Evolutionary conservation across 2,329 filamentous ascomycete species (phyloP).

Genomic region (Aspergillus sp.): DNA sequence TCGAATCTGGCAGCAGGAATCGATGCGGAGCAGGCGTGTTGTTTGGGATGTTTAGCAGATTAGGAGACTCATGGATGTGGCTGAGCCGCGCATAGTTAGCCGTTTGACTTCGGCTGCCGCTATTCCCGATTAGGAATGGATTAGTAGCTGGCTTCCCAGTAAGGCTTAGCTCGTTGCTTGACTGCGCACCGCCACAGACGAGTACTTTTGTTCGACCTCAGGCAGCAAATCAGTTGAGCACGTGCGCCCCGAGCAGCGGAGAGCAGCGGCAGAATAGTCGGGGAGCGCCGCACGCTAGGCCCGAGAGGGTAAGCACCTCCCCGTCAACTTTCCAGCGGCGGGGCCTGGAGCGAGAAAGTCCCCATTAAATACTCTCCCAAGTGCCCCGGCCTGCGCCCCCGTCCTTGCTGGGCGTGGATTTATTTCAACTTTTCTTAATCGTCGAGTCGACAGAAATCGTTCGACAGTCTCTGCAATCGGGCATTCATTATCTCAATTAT

Average conservation of each 20-base stretch:
- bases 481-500: background rate
- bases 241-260: slow-evolving; percentile 10
- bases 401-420: background rate
- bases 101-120: background rate
- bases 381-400: background rate
- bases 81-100: slow-evolving; percentile 14
- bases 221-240: slow-evolving; percentile 7
- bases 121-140: slow-evolving; percentile 9
- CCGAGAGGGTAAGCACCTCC: background rate
- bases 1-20: background rate
- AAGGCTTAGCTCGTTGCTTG: slow-evolving; percentile 1
- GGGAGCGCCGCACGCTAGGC: slow-evolving; percentile 2
- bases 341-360: background rate
- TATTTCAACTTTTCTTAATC: background rate
- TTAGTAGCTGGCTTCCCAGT: slow-evolving; percentile 1
- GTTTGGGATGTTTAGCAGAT: slow-evolving; percentile 4
- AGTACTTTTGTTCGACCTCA: background rate
- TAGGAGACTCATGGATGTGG: slow-evolving; percentile 18
- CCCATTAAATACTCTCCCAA: background rate
- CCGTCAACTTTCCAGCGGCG: background rate
- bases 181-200: slow-evolving; percentile 9
- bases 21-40: slow-evolving; percentile 5
- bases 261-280: slow-evolving; percentile 5
- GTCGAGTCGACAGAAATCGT: background rate
- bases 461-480: background rate